phyloP scores from a whole-genome alignment of 139 green algal species.

The Desmodesmus armatus region DNA sequence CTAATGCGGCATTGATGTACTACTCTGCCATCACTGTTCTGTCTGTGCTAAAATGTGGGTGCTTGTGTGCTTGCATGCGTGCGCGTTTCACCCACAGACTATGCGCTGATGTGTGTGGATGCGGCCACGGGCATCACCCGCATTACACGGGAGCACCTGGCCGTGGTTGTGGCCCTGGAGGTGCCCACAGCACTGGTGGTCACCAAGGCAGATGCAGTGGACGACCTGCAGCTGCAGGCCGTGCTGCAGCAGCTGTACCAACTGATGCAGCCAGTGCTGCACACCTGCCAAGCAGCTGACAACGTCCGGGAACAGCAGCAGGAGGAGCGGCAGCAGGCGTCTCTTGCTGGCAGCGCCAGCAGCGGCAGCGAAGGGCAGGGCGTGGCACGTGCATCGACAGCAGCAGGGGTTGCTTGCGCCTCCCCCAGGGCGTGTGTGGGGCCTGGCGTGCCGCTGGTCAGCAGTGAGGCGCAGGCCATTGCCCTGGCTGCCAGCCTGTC shows the following conservation, averaged over 20 bases:
- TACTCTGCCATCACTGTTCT: too few species aligned
- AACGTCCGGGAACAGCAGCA: conserved; percentile 34
- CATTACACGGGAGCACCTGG: conserved; percentile 78
- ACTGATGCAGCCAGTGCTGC: conserved; percentile 29
- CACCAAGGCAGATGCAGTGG: conserved; percentile 75
- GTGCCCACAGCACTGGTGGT: conserved; percentile 80
- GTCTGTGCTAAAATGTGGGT: neutral
- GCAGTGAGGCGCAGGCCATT: neutral
- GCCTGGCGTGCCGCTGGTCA: conserved; percentile 14
- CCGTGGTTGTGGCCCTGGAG: conserved; percentile 80
- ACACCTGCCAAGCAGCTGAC: neutral
- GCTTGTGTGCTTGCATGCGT: conserved; percentile 50
- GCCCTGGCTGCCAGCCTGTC: conserved; percentile 19
- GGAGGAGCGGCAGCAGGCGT: neutral
- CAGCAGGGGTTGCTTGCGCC: neutral
- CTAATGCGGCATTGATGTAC: too few species aligned
- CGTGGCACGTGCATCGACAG: neutral
- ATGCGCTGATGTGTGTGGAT: conserved; percentile 78
- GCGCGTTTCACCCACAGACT: conserved; percentile 75
- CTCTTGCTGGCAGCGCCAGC: neutral
- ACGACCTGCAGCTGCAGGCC: conserved; percentile 25
- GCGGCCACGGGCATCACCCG: conserved; percentile 47
- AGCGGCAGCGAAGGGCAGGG: neutral
- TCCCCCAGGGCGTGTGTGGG: neutral
- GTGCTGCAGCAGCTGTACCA: conserved; percentile 14